Percentiles rank a stretch among this genome's conserved stretches.
These are phyloP conservation scores for Pueraria montana DNA, from an alignment of 306 rosid genomes.

Conservation along the genomic window DNA sequence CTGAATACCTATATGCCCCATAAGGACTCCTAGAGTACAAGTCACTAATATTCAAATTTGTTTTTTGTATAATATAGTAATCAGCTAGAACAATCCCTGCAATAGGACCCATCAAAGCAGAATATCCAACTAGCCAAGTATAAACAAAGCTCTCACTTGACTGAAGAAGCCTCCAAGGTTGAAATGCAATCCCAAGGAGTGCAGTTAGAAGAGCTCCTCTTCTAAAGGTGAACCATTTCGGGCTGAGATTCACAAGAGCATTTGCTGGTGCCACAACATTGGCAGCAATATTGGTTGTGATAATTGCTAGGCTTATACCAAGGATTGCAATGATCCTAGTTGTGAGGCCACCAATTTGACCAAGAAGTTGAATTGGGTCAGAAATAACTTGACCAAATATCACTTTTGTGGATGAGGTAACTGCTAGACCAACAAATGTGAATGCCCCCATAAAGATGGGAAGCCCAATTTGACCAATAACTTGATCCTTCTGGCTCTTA, in stretches of 20 bases:
- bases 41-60: slow-evolving; percentile 60
- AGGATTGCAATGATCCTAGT: slow-evolving; percentile 71
- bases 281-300: slow-evolving; percentile 93
- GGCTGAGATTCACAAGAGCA: slow-evolving; percentile 86
- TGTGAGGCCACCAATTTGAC: slow-evolving; percentile 77
- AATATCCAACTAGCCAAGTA: slow-evolving; percentile 92
- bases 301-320: slow-evolving; percentile 82
- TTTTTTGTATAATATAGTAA: slow-evolving; percentile 68
- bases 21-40: slow-evolving; percentile 70
- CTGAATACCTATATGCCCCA: slow-evolving; percentile 70
- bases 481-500: slow-evolving; percentile 74
- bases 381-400: slow-evolving; percentile 84
- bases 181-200: slow-evolving; percentile 82
- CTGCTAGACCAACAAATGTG: slow-evolving; percentile 91
- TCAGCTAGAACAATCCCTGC: slow-evolving; percentile 79
- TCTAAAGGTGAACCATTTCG: slow-evolving; percentile 72
- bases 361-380: slow-evolving; percentile 79
- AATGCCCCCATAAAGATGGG: slow-evolving; percentile 91
- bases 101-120: slow-evolving; percentile 90
- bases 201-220: slow-evolving; percentile 83
- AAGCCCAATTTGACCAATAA: slow-evolving; percentile 86
- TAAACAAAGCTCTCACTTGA: slow-evolving; percentile 95
- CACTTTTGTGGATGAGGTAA: slow-evolving; percentile 80
- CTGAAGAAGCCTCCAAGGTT: slow-evolving; percentile 90
- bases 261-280: slow-evolving; percentile 96